A percentile compares a stretch with the other conserved stretches of the same genome.
Conservation (phyloP, 495 filamentous ascomycete genomes). For the Neurospora pannonica region DNA sequence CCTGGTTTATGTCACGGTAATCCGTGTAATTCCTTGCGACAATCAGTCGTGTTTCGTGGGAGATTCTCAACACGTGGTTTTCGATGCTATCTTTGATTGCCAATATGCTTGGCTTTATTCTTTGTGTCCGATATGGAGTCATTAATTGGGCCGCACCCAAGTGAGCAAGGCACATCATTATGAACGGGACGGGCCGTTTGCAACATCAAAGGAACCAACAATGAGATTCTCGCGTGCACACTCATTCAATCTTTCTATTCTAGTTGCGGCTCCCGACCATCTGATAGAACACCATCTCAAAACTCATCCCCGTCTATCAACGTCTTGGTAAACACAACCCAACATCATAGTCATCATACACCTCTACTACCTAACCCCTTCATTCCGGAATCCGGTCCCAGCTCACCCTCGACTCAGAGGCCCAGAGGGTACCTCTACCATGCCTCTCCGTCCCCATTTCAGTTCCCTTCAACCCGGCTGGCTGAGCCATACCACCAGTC, state of each 20-base stretch:
- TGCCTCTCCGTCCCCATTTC: not conserved
- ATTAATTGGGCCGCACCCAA: not conserved
- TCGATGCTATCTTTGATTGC: not conserved
- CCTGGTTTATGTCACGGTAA: not conserved
- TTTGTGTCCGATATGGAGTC: not conserved
- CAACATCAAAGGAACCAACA: not conserved
- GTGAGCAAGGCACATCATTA: not conserved
- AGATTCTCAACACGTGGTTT: not conserved
- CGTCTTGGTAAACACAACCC: not conserved
- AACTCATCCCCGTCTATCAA: not conserved
- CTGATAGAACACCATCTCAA: not conserved
- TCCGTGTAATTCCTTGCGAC: not conserved
- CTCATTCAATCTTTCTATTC: not conserved
- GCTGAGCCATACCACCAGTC: not conserved
- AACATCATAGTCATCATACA: not conserved
- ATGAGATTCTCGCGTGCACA: not conserved
- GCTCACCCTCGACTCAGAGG: no score
- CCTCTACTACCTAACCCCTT: not conserved
- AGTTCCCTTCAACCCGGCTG: not conserved
- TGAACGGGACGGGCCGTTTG: not conserved
- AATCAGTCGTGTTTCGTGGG: not conserved
- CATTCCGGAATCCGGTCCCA: no score
- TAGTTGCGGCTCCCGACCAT: not conserved
- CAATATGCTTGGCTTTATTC: not conserved
- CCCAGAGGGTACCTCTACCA: not conserved